Percentiles rank a stretch among this genome's conserved stretches.
These are phyloP conservation scores for Dichomitus squalens DNA, from an alignment of 1,284 basidiomycete species.

Conservation along the genomic window DNA sequence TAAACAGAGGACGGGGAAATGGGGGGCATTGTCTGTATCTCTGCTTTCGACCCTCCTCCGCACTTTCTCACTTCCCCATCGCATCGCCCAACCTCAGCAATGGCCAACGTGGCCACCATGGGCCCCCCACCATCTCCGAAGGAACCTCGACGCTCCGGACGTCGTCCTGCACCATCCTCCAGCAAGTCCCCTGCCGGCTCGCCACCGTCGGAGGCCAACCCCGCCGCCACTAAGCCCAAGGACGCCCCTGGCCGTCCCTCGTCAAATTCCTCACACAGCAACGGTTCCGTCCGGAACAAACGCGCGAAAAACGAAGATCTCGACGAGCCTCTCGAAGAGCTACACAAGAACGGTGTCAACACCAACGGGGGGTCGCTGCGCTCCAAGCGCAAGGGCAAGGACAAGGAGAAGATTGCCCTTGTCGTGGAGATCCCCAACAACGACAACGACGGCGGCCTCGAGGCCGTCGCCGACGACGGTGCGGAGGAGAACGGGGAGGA, in stretches of 20 bases:
- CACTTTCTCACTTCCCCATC: conserved; percentile 19
- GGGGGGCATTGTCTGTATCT: conserved; percentile 26
- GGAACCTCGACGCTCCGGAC: conserved; percentile 74
- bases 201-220: conserved; percentile 51
- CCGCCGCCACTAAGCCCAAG: conserved; percentile 36
- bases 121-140: conserved; percentile 75
- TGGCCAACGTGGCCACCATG: conserved; percentile 49
- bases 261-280: conserved; percentile 45
- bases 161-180: conserved; percentile 68
- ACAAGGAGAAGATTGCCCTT: conserved; percentile 50
- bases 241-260: conserved; percentile 46
- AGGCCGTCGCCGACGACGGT: conserved; percentile 37
- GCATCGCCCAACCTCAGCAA: conserved; percentile 21
- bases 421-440: conserved; percentile 36
- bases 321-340: conserved; percentile 61
- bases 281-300: conserved; percentile 46
- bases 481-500: conserved; percentile 55
- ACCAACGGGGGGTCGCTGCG: conserved; percentile 46
- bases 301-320: conserved; percentile 73
- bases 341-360: conserved; percentile 46
- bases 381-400: conserved; percentile 58
- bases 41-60: conserved; percentile 19
- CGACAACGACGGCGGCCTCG: conserved; percentile 25
- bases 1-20: conserved; percentile 23
- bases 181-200: conserved; percentile 75